Evolutionary conservation across 176 grass and related monocot genomes (phyloP).

Genomic region (Thinopyrum elongatum): DNA sequence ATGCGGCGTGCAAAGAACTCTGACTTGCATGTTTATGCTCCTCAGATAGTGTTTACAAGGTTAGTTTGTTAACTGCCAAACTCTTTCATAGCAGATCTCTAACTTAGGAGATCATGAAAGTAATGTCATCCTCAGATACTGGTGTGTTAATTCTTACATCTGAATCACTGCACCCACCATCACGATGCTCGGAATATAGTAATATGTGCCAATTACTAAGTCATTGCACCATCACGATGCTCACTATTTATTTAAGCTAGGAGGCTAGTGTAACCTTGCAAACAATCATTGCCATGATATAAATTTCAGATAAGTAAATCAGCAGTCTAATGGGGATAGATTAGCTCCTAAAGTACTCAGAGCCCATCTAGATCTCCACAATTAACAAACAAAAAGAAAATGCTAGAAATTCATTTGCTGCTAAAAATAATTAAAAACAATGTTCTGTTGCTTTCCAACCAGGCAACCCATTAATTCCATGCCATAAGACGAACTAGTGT

Average conservation of each 20-base stretch:
- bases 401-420: neutral
- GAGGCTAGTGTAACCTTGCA: neutral
- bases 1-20: constrained; percentile 79
- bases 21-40: constrained; percentile 84
- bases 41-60: constrained; percentile 94
- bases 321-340: neutral
- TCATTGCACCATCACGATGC: neutral
- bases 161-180: constrained; percentile 9
- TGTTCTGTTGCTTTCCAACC: neutral
- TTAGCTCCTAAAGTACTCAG: neutral
- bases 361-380: neutral
- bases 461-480: neutral
- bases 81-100: constrained; percentile 11
- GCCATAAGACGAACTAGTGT: neutral
- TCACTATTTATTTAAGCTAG: neutral
- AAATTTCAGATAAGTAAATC: constrained; percentile 5
- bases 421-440: no score
- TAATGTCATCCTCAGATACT: neutral
- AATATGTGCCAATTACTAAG: constrained; percentile 5
- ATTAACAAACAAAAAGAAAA: neutral
- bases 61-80: constrained; percentile 32
- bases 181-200: neutral
- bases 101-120: neutral
- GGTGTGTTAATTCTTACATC: constrained; percentile 12
- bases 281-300: neutral